Evolutionary conservation across 1,284 basidiomycete genomes (phyloP), one percentile per base, ranked within the genome.

Genomic region (Apiotrichum gamsii): DNA sequence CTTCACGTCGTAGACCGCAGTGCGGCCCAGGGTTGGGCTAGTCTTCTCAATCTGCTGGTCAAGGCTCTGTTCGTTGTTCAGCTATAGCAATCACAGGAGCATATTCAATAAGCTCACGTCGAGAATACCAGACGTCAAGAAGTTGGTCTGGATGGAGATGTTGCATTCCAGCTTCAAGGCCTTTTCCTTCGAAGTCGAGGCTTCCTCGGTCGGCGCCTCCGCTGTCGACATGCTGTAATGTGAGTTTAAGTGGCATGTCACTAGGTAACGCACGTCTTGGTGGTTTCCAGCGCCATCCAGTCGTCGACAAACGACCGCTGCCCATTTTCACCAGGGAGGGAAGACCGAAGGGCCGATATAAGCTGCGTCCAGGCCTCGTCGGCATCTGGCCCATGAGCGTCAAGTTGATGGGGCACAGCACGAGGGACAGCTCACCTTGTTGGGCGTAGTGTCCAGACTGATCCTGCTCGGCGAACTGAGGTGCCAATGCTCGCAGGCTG

Each of bases 311-410:
- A 88, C 49, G 61, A 60, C 74, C 77, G 19, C 43, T 59, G 35
- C 41, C 45, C 46, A 51, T 51, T 24, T 68, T 68, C 21, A 56
- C 78, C 74, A 15, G 77, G 74, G 3, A 94, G 55, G 3, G 67
- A 77, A 8, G 81, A 79, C 51, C 83, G 81, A 18, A 97, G 75
- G 0, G 85, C 80, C 45, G 85, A 83, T n/a, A 91, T 74, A 53
- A 97, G 82, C 47, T 86, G 82, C 2, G 80, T 82, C 80, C 88
- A 96, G 52, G 89, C 95, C 70, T 98, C 94, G 65, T 97, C 94
- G 13, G 94, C 94, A 66, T 98, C 94, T 89, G 51, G n/a, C n/a
- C n/a, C n/a, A n/a, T n/a, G n/a, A n/a, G n/a, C n/a, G n/a, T n/a
- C n/a, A 10, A 32, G 15, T 18, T 36, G 19, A 24, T 25, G 35